These are phyloP conservation scores for Acacia melanoxylon DNA, from an alignment of 306 rosid species.

Conservation along the genomic window DNA sequence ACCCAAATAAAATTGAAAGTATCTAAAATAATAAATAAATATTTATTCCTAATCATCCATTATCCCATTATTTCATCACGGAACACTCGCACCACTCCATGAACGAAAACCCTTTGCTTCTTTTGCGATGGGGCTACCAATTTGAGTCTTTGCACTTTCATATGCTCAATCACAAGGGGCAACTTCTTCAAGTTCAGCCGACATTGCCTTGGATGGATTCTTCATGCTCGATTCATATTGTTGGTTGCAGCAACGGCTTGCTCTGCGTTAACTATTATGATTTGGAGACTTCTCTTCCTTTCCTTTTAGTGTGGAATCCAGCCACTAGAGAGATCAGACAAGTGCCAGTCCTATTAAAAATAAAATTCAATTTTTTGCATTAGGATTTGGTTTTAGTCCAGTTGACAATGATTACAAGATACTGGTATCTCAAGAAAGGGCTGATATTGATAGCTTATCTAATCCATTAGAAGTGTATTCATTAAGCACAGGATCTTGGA, in stretches of 20 bases:
- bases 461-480: neutral
- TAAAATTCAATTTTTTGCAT: fast-evolving
- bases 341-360: neutral
- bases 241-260: neutral
- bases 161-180: neutral
- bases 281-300: neutral
- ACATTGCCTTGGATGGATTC: neutral
- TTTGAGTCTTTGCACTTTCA: neutral
- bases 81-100: neutral
- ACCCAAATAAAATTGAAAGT: too few relatives aligned
- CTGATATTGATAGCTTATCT: too few relatives aligned
- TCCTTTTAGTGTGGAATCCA: neutral
- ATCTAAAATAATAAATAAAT: too few relatives aligned
- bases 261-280: neutral
- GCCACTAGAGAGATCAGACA: neutral
- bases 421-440: too few relatives aligned
- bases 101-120: neutral
- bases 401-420: neutral
- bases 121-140: fast-evolving
- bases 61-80: too few relatives aligned
- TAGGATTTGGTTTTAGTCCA: neutral
- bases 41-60: too few relatives aligned
- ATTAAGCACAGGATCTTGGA: neutral
- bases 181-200: neutral
- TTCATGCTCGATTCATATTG: neutral